Base-by-base conservation (phyloP, 2,329 filamentous ascomycete species). In the Dactylella cylindrospora region DNA sequence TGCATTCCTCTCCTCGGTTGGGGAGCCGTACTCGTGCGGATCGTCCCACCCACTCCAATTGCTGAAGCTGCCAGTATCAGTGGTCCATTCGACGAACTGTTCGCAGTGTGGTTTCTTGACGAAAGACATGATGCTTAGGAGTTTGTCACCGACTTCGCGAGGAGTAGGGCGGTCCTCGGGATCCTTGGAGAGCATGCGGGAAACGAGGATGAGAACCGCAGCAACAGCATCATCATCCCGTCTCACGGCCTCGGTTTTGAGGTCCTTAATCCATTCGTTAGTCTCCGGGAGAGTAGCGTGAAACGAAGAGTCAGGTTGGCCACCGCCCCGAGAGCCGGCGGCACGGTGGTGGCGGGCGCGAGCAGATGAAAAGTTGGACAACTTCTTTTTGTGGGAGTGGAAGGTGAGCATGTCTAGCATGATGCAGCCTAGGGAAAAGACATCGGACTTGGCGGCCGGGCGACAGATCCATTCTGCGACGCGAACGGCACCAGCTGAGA, bases 381-480 rank as follows among this genome's bases (percentile, higher is more conserved):
- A 38, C 1, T 80, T 77, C 47, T 83, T 81, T 66, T 84, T 83
- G 70, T 87, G 86, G 60, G 88, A 72, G 54, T 86, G 75, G 68
- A 86, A 83, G 17, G 82, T 83, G 15, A 89, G 70, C 23, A 90
- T 78, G 65, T 90, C 86, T 12, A 89, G 75, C 61, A 85, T 85
- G 45, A 89, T 78, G 70, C 85, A 86, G 7, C 82, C 86, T 1
- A 89, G 76, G 2, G 84, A 86, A 72, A 86, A 90, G 15, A 90
- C 76, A 70, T 90, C 86, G 36, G 83, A 81, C 61, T 71, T 69
- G 12, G 59, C 59, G 12, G 59, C 59, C 7, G 59, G 59, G 3
- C 59, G 44, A 15, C 51, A 64, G n/a, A 64, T 36, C 59, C 59
- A 64, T 31, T 64, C 59, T 4, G 51, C 59, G n/a, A 64, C 59